Evolutionary conservation across 768 basidiomycete species (phyloP).

Genomic region (Lactarius quietus): DNA sequence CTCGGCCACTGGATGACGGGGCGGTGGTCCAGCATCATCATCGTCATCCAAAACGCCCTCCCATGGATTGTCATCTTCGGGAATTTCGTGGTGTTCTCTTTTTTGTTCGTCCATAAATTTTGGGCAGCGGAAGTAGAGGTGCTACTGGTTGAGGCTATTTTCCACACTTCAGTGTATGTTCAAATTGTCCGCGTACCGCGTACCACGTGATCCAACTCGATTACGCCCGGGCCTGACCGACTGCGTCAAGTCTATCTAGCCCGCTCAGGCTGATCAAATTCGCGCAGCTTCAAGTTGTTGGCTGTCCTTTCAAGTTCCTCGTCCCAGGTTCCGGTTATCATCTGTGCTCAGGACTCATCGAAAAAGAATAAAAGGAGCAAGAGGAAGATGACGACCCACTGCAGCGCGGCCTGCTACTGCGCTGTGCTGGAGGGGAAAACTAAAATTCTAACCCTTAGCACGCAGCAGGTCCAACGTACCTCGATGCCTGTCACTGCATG

Average conservation of each 20-base stretch:
- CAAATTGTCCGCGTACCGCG: no score
- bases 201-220: slow-evolving; percentile 17
- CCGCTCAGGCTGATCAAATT: slow-evolving; percentile 76
- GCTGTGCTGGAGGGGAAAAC: no score
- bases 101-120: background rate
- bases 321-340: slow-evolving; percentile 72
- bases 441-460: no score
- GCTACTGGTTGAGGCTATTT: background rate
- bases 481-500: no score
- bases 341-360: slow-evolving; percentile 41
- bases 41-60: slow-evolving; percentile 10
- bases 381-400: slow-evolving; percentile 57
- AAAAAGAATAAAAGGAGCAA: slow-evolving; percentile 64
- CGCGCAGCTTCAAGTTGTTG: slow-evolving; percentile 74
- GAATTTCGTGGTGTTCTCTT: background rate
- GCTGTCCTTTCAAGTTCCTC: slow-evolving; percentile 75
- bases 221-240: no score
- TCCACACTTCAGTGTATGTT: background rate
- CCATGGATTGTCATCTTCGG: slow-evolving; percentile 10
- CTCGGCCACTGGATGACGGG: background rate
- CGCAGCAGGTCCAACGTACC: no score
- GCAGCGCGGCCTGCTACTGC: no score
- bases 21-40: background rate
- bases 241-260: slow-evolving; percentile 76
- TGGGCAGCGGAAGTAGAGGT: background rate